Percentiles rank a stretch among this genome's conserved stretches.
These are phyloP conservation scores for Cryptococcus neoformans DNA, from an alignment of 1,284 basidiomycete genomes.

Conservation along the genomic window DNA sequence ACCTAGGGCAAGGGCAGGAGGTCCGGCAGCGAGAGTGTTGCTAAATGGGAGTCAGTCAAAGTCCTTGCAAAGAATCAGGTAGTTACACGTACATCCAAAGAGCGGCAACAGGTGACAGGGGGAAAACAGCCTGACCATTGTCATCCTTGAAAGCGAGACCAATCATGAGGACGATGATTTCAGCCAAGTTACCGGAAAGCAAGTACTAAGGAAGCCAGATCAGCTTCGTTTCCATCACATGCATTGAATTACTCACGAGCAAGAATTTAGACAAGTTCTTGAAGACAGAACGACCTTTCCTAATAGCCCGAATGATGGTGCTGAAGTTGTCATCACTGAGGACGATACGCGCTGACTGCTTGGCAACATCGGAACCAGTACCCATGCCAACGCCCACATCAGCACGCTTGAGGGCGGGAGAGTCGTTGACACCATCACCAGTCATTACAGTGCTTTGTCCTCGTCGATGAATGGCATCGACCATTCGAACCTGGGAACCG, in stretches of 20 bases:
- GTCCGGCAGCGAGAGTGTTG: constrained; percentile 55
- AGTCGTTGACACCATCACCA: constrained; percentile 60
- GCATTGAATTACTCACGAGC: constrained; percentile 20
- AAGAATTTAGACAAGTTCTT: constrained; percentile 52
- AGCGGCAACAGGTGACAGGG: constrained; percentile 63
- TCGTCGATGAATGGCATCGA: constrained; percentile 58
- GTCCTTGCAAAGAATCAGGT: neutral
- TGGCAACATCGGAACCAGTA: constrained; percentile 66
- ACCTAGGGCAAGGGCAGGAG: constrained; percentile 61
- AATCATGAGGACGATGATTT: constrained; percentile 60
- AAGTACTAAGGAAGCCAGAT: constrained; percentile 42
- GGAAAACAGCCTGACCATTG: constrained; percentile 60
- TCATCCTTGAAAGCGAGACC: constrained; percentile 65
- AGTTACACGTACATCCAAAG: constrained; percentile 54
- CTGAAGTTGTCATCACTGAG: constrained; percentile 71
- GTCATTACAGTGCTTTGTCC: constrained; percentile 51
- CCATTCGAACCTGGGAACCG: constrained; percentile 52
- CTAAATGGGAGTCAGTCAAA: constrained; percentile 4
- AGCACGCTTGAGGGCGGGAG: constrained; percentile 57
- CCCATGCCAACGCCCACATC: constrained; percentile 70
- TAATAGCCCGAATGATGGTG: constrained; percentile 63
- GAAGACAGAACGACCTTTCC: constrained; percentile 60
- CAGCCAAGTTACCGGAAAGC: constrained; percentile 60
- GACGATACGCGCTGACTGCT: constrained; percentile 60
- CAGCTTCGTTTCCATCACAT: neutral